These are phyloP conservation scores for Coemansia sp. DNA, from an alignment of 192 early-diverging fungal genomes.

Conservation along the genomic window DNA sequence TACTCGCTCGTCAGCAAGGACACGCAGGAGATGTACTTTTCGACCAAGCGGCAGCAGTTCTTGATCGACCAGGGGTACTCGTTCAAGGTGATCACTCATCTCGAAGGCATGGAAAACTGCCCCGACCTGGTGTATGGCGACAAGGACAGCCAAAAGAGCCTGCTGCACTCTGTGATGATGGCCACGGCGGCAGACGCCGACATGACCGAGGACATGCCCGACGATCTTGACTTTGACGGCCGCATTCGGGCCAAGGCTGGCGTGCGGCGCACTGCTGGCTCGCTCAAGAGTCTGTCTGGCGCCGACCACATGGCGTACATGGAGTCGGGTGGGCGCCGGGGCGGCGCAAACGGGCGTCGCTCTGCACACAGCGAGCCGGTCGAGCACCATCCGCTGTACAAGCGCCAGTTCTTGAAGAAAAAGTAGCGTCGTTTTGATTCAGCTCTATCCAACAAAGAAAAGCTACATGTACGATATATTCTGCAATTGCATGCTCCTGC, in stretches of 20 bases:
- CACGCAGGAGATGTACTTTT: constrained; percentile 99
- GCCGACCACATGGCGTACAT: too few species aligned
- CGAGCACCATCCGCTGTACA: constrained; percentile 67
- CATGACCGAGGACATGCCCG: constrained; percentile 63
- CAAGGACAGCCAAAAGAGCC: constrained; percentile 71
- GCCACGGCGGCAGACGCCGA: constrained; percentile 61
- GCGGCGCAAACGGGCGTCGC: constrained; percentile 27
- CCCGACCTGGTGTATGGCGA: constrained; percentile 74
- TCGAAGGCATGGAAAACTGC: constrained; percentile 88
- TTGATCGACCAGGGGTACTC: constrained; percentile 99
- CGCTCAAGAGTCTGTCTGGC: constrained; percentile 80
- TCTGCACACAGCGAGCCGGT: constrained; percentile 41
- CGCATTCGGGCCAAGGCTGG: constrained; percentile 21
- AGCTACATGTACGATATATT: too few species aligned
- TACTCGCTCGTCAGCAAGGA: constrained; percentile 98
- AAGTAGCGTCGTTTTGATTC: constrained; percentile 13
- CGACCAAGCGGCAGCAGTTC: constrained; percentile 98
- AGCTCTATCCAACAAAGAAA: neutral
- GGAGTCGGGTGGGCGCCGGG: too few species aligned
- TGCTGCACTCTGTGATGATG: constrained; percentile 82
- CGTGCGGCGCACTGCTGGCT: constrained; percentile 59
- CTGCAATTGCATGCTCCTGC: too few species aligned
- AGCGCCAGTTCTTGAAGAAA: constrained; percentile 61
- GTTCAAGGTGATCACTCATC: constrained; percentile 97
- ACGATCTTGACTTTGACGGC: constrained; percentile 57